A percentile compares a stretch with the other conserved stretches of the same genome.
Evolutionary conservation across 116 monocot genomes (phyloP).

Genomic region (Zostera marina): DNA sequence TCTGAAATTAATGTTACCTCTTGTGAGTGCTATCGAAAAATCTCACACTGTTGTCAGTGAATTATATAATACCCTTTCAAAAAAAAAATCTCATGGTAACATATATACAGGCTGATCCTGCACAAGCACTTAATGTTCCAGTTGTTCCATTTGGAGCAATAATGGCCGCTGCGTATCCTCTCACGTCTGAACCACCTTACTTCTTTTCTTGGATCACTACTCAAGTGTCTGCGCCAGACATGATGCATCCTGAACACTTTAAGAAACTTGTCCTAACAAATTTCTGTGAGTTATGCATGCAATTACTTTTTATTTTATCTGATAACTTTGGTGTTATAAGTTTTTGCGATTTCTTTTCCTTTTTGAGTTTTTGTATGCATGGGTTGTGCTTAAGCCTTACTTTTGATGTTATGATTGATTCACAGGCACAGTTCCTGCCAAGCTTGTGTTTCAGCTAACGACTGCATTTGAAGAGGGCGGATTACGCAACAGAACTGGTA

Average conservation of each 20-base stretch:
- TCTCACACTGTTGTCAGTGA: background rate
- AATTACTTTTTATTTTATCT: too few species aligned
- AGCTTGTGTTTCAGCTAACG: conserved; percentile 75
- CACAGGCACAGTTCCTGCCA: conserved; percentile 80
- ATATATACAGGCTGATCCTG: conserved; percentile 75
- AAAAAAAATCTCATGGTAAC: background rate
- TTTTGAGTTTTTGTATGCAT: background rate
- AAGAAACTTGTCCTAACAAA: conserved; percentile 89
- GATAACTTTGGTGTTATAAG: too few species aligned
- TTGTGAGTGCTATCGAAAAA: conserved; percentile 40
- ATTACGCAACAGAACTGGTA: conserved; percentile 40
- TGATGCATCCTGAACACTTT: conserved; percentile 95
- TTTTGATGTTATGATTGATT: conserved; percentile 1
- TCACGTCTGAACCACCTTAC: conserved; percentile 70
- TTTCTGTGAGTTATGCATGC: conserved; percentile 54
- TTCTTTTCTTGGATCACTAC: conserved; percentile 71
- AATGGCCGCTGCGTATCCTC: conserved; percentile 67
- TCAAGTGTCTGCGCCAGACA: conserved; percentile 77
- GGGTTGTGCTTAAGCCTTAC: background rate
- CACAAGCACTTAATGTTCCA: conserved; percentile 88
- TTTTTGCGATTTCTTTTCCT: background rate
- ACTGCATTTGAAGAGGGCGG: conserved; percentile 76
- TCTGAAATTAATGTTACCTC: conserved; percentile 71
- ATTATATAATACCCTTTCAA: background rate
- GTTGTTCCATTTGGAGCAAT: conserved; percentile 77